phyloP scores from a whole-genome alignment of 2,329 filamentous ascomycete species.

The Alternaria gansuensis region DNA sequence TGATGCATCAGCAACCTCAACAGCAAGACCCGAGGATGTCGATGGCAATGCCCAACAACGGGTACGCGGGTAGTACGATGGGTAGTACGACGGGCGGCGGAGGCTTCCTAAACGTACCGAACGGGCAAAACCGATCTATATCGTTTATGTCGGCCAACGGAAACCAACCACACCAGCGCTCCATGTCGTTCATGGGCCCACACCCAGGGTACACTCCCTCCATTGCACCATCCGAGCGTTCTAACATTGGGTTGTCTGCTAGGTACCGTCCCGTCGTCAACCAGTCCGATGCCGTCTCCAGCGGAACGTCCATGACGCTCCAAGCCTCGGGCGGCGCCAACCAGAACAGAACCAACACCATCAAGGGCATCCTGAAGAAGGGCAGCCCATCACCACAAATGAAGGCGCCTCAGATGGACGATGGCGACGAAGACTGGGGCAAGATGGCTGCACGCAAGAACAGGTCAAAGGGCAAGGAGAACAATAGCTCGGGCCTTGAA shows the following conservation, averaged over 20 bases:
- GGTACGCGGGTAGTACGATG: constrained; percentile 34
- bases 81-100: constrained; percentile 36
- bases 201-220: constrained; percentile 77
- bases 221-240: constrained; percentile 94
- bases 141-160: constrained; percentile 54
- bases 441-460: constrained; percentile 44
- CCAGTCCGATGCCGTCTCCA: constrained; percentile 42
- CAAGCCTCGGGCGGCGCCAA: constrained; percentile 42
- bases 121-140: constrained; percentile 56
- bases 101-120: constrained; percentile 41
- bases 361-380: constrained; percentile 51
- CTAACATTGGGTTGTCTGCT: constrained; percentile 88
- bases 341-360: constrained; percentile 25
- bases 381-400: constrained; percentile 21
- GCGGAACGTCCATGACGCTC: constrained; percentile 45
- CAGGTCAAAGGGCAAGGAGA: constrained; percentile 35
- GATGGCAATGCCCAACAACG: constrained; percentile 35
- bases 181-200: constrained; percentile 43
- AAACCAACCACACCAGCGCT: constrained; percentile 59
- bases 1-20: constrained; percentile 48
- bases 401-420: constrained; percentile 36
- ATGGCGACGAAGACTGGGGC: constrained; percentile 49
- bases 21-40: constrained; percentile 39
- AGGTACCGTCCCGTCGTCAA: constrained; percentile 87
- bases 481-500: constrained; percentile 30